Percentiles rank a stretch among this genome's conserved stretches.
These are phyloP conservation scores for Chaetothyriales sp. DNA, from an alignment of 2,329 filamentous ascomycete species.

Conservation along the genomic window DNA sequence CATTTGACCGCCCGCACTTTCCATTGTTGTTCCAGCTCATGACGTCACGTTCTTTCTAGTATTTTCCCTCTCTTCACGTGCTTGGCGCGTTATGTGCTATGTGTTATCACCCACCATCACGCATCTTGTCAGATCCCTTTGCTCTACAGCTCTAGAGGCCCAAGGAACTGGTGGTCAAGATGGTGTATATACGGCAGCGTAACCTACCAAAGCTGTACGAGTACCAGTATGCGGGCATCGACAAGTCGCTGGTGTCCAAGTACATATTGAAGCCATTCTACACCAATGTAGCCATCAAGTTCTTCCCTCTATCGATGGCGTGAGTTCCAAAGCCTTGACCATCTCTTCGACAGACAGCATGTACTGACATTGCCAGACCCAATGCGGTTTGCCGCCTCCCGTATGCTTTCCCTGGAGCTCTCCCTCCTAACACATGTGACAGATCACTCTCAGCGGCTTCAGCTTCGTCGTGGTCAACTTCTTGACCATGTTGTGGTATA, in stretches of 20 bases:
- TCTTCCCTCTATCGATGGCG: constrained; percentile 93
- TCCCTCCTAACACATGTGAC: constrained; percentile 8
- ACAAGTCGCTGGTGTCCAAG: constrained; percentile 75
- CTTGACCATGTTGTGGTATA: constrained; percentile 87
- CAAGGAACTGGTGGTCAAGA: constrained; percentile 24
- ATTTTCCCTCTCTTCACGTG: too few relatives aligned
- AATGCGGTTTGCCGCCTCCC: constrained; percentile 29
- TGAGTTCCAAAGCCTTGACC: constrained; percentile 26
- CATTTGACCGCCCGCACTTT: too few relatives aligned
- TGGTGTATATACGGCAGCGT: constrained; percentile 93
- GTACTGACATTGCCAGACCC: constrained; percentile 22
- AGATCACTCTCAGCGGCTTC: constrained; percentile 84
- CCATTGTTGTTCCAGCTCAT: too few relatives aligned
- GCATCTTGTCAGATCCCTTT: neutral
- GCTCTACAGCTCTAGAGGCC: neutral
- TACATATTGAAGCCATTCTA: constrained; percentile 98
- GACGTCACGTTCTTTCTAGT: too few relatives aligned
- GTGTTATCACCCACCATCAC: too few relatives aligned
- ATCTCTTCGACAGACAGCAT: neutral
- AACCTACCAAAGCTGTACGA: constrained; percentile 74
- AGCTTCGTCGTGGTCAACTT: constrained; percentile 79
- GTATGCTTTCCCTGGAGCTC: neutral
- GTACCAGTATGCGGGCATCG: constrained; percentile 90
- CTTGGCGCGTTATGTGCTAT: too few relatives aligned
- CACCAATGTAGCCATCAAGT: constrained; percentile 81